Evolutionary conservation across 768 basidiomycete species (phyloP).

Genomic region (Agrocybe pediades): DNA sequence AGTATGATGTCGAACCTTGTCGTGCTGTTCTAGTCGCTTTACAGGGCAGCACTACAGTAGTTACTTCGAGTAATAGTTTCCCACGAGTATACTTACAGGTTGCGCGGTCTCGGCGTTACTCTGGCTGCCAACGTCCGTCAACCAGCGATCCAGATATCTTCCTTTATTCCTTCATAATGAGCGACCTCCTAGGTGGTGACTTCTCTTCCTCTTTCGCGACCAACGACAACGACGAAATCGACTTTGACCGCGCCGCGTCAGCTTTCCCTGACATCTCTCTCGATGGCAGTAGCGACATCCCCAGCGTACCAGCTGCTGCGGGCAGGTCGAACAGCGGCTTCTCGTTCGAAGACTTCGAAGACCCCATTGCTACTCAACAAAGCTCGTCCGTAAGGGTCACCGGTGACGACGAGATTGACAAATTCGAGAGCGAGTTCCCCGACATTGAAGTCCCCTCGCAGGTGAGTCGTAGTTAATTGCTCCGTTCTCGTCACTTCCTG

Average conservation of each 20-base stretch:
- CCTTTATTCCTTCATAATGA: slow-evolving; percentile 12
- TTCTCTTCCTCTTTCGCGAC: slow-evolving; percentile 25
- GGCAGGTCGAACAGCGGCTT: slow-evolving; percentile 45
- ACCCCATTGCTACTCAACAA: slow-evolving; percentile 33
- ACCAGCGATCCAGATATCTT: not conserved
- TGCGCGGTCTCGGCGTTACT: not conserved
- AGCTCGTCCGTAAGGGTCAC: slow-evolving; percentile 74
- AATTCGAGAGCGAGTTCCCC: slow-evolving; percentile 86
- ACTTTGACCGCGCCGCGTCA: slow-evolving; percentile 80
- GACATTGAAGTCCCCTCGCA: slow-evolving; percentile 58
- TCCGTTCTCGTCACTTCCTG: too few relatives aligned
- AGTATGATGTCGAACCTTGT: too few relatives aligned
- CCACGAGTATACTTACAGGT: not conserved
- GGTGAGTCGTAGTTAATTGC: slow-evolving; percentile 27
- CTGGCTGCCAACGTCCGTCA: not conserved
- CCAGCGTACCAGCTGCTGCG: slow-evolving; percentile 34
- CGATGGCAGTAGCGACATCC: slow-evolving; percentile 63
- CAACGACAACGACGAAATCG: slow-evolving; percentile 57
- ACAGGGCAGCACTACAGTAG: too few relatives aligned
- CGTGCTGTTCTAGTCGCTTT: too few relatives aligned
- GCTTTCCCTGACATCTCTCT: slow-evolving; percentile 86
- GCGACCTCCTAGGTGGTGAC: slow-evolving; percentile 30
- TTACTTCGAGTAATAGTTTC: too few relatives aligned
- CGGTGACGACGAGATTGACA: slow-evolving; percentile 82
- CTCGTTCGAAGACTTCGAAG: slow-evolving; percentile 69